Conservation (phyloP, 345 rosid species). For the Salix caprea region DNA sequence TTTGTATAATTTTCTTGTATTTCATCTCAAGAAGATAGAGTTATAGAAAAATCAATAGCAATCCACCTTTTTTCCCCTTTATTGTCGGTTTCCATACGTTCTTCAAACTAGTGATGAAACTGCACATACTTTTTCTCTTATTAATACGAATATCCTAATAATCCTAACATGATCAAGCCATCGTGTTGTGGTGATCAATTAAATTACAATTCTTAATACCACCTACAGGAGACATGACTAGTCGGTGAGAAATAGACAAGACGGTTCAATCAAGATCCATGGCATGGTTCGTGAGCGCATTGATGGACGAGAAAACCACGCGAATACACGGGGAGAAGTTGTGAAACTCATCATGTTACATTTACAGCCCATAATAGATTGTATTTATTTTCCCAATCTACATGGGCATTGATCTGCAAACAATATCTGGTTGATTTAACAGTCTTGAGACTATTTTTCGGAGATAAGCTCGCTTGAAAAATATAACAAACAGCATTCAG, state of each 20-base stretch:
- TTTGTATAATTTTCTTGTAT: too few species aligned
- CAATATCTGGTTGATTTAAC: not conserved
- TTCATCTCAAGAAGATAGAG: not conserved
- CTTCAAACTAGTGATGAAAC: not conserved
- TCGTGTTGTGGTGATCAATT: not conserved
- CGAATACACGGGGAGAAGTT: not conserved
- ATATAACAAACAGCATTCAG: not conserved
- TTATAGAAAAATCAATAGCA: too few species aligned
- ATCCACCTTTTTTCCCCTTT: too few species aligned
- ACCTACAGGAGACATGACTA: constrained; percentile 27
- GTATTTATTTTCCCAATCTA: not conserved
- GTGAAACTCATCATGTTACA: not conserved
- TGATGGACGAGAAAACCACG: constrained; percentile 19
- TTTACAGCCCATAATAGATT: not conserved
- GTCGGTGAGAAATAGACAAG: constrained; percentile 28
- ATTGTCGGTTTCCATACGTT: too few species aligned
- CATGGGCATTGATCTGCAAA: not conserved
- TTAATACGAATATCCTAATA: not conserved
- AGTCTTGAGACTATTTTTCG: not conserved
- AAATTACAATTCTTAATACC: too few species aligned
- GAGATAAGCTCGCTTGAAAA: not conserved
- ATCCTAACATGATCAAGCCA: too few species aligned
- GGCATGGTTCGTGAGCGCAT: constrained; percentile 20
- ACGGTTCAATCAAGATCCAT: constrained; percentile 23
- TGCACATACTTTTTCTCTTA: not conserved